Conservation (phyloP, 257 asterid genomes). For the Sherardia arvensis region DNA sequence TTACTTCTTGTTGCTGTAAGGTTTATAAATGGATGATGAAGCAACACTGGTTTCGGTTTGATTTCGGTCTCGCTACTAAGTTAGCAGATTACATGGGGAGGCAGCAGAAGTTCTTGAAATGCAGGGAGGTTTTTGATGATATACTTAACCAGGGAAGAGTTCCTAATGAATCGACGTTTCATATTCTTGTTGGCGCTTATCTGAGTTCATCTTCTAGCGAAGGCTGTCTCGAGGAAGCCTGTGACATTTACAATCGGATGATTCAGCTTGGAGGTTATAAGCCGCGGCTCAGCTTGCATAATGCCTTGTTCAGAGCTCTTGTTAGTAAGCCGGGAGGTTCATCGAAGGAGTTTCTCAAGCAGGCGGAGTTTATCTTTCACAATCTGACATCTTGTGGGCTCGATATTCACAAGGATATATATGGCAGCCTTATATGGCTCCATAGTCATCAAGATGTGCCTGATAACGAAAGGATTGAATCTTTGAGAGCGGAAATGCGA, state of each 20-base stretch:
- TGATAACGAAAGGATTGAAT: slow-evolving; percentile 60
- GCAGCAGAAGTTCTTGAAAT: slow-evolving; percentile 70
- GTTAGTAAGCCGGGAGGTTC: slow-evolving; percentile 43
- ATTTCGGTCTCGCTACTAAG: slow-evolving; percentile 73
- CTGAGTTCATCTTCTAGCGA: slow-evolving; percentile 65
- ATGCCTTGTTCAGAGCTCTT: slow-evolving; percentile 75
- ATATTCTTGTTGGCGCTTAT: slow-evolving; percentile 61
- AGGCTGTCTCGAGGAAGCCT: slow-evolving; percentile 65
- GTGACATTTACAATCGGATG: slow-evolving; percentile 71
- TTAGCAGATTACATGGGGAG: slow-evolving; percentile 94
- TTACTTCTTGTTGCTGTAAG: slow-evolving; percentile 24
- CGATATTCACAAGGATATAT: slow-evolving; percentile 58
- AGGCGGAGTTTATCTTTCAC: slow-evolving; percentile 82
- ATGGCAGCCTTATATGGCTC: slow-evolving; percentile 83
- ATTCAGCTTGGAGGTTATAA: slow-evolving; percentile 78
- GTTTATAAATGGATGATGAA: slow-evolving; percentile 93
- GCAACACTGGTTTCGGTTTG: slow-evolving; percentile 84
- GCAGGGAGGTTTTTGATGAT: slow-evolving; percentile 75
- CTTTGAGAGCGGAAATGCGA: slow-evolving; percentile 55
- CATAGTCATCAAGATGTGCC: slow-evolving; percentile 76
- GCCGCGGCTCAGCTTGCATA: slow-evolving; percentile 83
- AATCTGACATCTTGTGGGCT: slow-evolving; percentile 53
- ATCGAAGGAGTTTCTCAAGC: slow-evolving; percentile 52
- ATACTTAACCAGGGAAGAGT: slow-evolving; percentile 73
- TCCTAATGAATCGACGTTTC: slow-evolving; percentile 85